Evolutionary conservation across 495 filamentous ascomycete species (phyloP), one percentile per base, ranked within the genome.

Genomic region (Aspergillus cristatus): DNA sequence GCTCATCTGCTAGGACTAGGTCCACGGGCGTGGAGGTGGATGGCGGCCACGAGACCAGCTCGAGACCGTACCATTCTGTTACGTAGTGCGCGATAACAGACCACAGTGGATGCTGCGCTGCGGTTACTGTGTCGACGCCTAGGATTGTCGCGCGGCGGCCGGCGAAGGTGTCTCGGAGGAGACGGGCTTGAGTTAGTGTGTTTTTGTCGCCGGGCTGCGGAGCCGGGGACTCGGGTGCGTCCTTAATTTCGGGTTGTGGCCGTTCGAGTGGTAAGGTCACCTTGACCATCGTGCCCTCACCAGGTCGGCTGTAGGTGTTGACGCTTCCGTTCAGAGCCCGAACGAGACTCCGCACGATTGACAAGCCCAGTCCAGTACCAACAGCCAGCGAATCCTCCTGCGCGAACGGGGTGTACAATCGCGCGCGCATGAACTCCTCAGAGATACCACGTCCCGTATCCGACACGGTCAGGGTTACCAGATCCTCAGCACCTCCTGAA

Each of bases 401-500:
- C 0, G 79, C 72, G 46, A 88, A 90, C 1, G 84, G 81, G 3
- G 75, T 81, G 48, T 79, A 88, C 1, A 87, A 50, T 15, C 74
- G 68, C 15, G 76, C 74, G n/a, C 76, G 75, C 28, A 87, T 53
- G 48, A 79, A 88, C 32, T 84, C 81, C 26, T 78, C 68, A 1
- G 71, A 77, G 32, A 90, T 87, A n/a, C 84, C 84, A 32, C 74
- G 74, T 8, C 82, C 81, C 1, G 80, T 80, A 46, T 86, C 82
- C 3, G 70, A 62, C 6, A 86, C 70, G 1, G 68, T 70, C 36
- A 85, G 41, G 0, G 63, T 67, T 6, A 69, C 55, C 26, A 64
- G 16, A 11, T 71, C 54, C 47, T 62, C 57, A 14, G 55, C 28
- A 14, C 52, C 56, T 24, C 20, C n/a, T n/a, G n/a, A n/a, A n/a